Evolutionary conservation across 352 stramenopile species (phyloP).

Genomic region (Pythium periplocum): DNA sequence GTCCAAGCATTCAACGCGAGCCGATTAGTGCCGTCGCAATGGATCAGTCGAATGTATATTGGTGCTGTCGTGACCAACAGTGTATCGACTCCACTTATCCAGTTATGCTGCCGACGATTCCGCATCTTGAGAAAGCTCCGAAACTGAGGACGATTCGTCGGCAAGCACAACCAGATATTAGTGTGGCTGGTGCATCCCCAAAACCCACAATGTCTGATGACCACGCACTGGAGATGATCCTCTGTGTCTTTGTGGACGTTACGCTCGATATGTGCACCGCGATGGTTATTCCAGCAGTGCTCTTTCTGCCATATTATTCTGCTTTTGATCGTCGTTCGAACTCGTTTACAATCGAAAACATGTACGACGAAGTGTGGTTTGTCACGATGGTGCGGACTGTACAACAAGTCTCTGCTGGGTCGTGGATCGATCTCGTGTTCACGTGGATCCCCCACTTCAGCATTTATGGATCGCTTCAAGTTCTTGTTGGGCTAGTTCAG

Average conservation of each 20-base stretch:
- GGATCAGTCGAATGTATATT: too few species aligned
- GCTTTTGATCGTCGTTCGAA: conserved; percentile 7
- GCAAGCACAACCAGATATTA: too few species aligned
- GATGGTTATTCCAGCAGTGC: conserved; percentile 13
- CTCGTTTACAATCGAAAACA: not conserved
- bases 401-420: conserved; percentile 16
- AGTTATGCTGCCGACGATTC: too few species aligned
- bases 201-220: not conserved
- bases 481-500: conserved; percentile 9
- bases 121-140: too few species aligned
- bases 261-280: conserved; percentile 11
- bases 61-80: too few species aligned
- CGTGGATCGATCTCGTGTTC: conserved; percentile 13
- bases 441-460: conserved; percentile 19
- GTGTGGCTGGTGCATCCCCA: too few species aligned
- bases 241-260: conserved; percentile 14
- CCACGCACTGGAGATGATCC: conserved; percentile 10
- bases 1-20: conserved; percentile 33
- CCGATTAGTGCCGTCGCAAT: conserved; percentile 1
- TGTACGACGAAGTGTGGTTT: conserved; percentile 20
- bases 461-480: conserved; percentile 15
- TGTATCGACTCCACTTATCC: too few species aligned
- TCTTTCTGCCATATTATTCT: conserved; percentile 8
- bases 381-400: conserved; percentile 20
- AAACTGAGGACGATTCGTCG: too few species aligned